These are phyloP conservation scores for Aspergillus cavernicola DNA, from an alignment of 495 filamentous ascomycete genomes.

Conservation along the genomic window DNA sequence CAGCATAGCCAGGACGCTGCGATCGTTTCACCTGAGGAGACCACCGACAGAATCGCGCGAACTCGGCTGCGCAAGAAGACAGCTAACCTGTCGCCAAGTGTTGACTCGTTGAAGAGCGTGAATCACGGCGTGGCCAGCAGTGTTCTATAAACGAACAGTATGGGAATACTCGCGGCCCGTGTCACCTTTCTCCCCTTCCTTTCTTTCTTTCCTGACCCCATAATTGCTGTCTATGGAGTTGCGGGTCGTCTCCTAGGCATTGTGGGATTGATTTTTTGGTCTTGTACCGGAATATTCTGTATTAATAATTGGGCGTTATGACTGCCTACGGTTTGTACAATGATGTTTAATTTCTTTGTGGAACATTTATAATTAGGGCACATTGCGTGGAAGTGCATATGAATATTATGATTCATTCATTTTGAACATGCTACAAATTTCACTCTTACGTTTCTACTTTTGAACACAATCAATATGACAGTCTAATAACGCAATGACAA, in stretches of 20 bases:
- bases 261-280: conserved; percentile 18
- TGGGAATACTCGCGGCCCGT: neutral
- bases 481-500: neutral
- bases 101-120: conserved; percentile 40
- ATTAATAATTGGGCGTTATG: conserved; percentile 23
- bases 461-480: too few species aligned
- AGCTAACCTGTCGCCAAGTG: conserved; percentile 18
- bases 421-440: neutral
- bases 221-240: conserved; percentile 23
- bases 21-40: conserved; percentile 29
- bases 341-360: conserved; percentile 22
- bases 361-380: conserved; percentile 14
- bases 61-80: conserved; percentile 40
- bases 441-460: too few species aligned
- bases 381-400: conserved; percentile 7
- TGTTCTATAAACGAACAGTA: conserved; percentile 29
- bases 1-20: conserved; percentile 17
- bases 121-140: conserved; percentile 40
- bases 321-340: conserved; percentile 17
- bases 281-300: conserved; percentile 19
- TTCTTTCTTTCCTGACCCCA: conserved; percentile 6
- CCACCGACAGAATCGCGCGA: conserved; percentile 24
- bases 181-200: conserved; percentile 9
- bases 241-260: conserved; percentile 34
- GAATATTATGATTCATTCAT: conserved; percentile 11